Base-by-base conservation (phyloP, 2,329 filamentous ascomycete species). In the Aureobasidium sp. region DNA sequence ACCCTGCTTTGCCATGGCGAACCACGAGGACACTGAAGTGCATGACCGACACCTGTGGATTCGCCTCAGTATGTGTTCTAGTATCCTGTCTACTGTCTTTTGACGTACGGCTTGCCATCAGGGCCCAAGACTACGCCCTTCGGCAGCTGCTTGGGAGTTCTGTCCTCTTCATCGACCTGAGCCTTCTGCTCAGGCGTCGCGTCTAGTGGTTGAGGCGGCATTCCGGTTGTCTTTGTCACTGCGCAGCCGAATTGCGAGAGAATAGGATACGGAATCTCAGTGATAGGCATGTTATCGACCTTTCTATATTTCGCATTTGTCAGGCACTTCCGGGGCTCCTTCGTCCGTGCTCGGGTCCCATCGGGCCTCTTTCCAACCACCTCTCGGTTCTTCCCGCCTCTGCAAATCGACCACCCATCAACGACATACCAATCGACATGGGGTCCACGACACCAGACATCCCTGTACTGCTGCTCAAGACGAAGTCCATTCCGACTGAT, bases 41-140 rank as follows among this genome's bases (percentile, higher is more conserved):
- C 88, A 91, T 48, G 86, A 80, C 44, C 87, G 87, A 69, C 88
- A 91, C 62, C 88, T 91, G 67, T 39, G 19, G 19, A 6, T 4
- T 27, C 33, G 56, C 22, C 22, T 65, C 56, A 65, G 54, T 42
- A 40, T 45, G 14, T n/a, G 29, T 17, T 39, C 29, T 59, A 29
- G 45, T 27, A 31, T 42, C 31, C 11, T 48, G 29, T 31, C 7
- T 17, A 17, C 22, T 48, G 24, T 11, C 14, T 31, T 15, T 15
- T 56, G 39, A 75, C 88, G 79, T 76, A 93, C 90, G 90, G 90
- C 75, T 94, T 94, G 61, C 90, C 90, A 76, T 94, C 89, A 65
- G 87, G 87, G 49, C 87, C 90, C 39, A 93, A 76, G 40, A 93
- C 82, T 2, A 93, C 80, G 65, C 89, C 88, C 69, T 87, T 89